phyloP scores from a whole-genome alignment of 768 basidiomycete genomes.

The Leucosporidium scottii region DNA sequence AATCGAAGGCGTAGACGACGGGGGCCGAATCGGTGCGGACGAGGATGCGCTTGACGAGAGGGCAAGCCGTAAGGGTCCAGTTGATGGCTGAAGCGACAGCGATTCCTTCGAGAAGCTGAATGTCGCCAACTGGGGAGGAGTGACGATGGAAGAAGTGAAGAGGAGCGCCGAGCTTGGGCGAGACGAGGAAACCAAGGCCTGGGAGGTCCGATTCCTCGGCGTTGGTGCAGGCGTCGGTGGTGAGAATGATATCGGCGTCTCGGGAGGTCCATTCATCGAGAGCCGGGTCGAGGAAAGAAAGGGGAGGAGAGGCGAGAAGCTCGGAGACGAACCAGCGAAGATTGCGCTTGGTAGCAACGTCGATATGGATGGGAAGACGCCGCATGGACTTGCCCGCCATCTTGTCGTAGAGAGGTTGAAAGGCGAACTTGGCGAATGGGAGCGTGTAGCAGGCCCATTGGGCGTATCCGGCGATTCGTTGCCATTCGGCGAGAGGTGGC shows the following conservation, averaged over 20 bases:
- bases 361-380: background rate
- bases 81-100: no score
- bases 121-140: fast-evolving
- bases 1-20: background rate
- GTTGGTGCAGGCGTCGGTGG: background rate
- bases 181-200: no score
- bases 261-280: background rate
- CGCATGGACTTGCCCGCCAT: background rate
- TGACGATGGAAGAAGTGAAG: background rate
- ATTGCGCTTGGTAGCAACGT: background rate
- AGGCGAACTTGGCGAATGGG: background rate
- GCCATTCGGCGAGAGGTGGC: background rate
- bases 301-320: background rate
- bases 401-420: background rate
- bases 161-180: no score
- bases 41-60: background rate
- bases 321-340: background rate
- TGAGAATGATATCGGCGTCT: background rate
- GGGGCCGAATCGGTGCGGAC: background rate
- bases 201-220: background rate
- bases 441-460: background rate
- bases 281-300: background rate
- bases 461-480: background rate
- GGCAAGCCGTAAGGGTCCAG: no score
- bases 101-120: background rate